Evolutionary conservation across 495 filamentous ascomycete species (phyloP).

Genomic region (Neurospora discreta): DNA sequence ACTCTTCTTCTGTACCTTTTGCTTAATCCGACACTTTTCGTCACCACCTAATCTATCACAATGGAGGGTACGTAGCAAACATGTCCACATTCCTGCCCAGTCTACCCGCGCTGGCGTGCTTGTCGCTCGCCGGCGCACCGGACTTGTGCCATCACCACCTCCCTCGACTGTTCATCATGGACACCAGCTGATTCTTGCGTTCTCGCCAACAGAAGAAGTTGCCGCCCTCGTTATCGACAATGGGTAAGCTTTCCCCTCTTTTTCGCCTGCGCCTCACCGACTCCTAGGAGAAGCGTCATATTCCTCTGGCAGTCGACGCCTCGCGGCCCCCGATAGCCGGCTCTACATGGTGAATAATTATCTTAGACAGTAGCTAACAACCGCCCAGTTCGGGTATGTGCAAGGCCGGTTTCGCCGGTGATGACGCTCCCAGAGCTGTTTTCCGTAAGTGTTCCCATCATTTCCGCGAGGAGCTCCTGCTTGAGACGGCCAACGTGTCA

Average conservation of each 20-base stretch:
- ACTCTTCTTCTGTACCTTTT: conserved; percentile 24
- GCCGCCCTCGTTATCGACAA: conserved; percentile 99
- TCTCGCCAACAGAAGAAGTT: conserved; percentile 76
- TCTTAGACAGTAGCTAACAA: conserved; percentile 35
- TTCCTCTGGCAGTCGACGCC: conserved; percentile 13
- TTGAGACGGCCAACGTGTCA: not conserved
- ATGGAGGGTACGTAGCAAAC: conserved; percentile 38
- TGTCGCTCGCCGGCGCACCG: not conserved
- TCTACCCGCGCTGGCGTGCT: not conserved
- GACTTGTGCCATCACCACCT: not conserved
- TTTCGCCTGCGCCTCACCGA: conserved; percentile 18
- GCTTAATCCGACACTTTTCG: conserved; percentile 21
- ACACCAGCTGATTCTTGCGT: conserved; percentile 41
- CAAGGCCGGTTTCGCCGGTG: conserved; percentile 99
- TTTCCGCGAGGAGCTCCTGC: conserved; percentile 13
- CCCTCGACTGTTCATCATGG: not conserved
- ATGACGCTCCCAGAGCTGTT: conserved; percentile 98
- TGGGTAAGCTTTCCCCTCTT: conserved; percentile 63
- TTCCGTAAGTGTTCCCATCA: conserved; percentile 80
- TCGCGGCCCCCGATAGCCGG: not conserved
- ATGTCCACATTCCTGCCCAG: conserved; percentile 6
- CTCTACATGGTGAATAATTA: conserved; percentile 1
- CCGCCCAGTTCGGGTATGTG: conserved; percentile 94
- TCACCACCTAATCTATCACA: conserved; percentile 35
- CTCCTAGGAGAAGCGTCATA: conserved; percentile 15